Conservation (phyloP, 805 yeast species). For the Priceomyces melissophilus region DNA sequence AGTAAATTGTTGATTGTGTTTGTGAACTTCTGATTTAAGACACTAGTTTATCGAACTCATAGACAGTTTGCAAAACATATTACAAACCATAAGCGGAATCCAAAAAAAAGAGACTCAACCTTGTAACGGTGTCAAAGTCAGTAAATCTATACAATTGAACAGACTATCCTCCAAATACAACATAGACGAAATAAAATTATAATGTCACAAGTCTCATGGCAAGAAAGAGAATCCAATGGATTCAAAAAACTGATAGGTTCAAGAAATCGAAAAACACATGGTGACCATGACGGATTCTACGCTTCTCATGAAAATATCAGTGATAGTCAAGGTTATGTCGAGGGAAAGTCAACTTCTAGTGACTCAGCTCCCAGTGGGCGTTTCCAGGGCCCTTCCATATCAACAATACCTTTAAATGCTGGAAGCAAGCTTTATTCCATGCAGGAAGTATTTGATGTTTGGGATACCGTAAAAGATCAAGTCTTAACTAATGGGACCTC, state of each 20-base stretch:
- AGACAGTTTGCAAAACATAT: no score
- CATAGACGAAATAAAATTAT: neutral
- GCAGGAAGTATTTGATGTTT: constrained; percentile 52
- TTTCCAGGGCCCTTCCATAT: neutral
- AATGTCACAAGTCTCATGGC: constrained; percentile 4
- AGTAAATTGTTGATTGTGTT: no score
- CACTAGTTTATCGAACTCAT: no score
- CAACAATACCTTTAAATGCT: constrained; percentile 33
- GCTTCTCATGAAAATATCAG: neutral
- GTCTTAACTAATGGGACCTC: constrained; percentile 14
- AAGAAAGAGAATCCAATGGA: constrained; percentile 1
- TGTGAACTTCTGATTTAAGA: no score
- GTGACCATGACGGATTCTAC: neutral
- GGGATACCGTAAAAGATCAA: constrained; percentile 35
- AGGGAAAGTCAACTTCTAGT: neutral
- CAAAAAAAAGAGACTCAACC: no score
- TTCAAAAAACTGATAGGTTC: neutral
- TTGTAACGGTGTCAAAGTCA: no score
- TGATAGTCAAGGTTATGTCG: neutral
- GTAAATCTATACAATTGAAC: no score
- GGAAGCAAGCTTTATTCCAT: constrained; percentile 45
- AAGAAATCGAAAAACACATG: constrained; percentile 1
- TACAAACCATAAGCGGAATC: no score
- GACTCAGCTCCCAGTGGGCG: neutral
- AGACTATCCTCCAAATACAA: no score